Conservation (phyloP, 164 flowering plant species). For the Macadamia tetraphylla region DNA sequence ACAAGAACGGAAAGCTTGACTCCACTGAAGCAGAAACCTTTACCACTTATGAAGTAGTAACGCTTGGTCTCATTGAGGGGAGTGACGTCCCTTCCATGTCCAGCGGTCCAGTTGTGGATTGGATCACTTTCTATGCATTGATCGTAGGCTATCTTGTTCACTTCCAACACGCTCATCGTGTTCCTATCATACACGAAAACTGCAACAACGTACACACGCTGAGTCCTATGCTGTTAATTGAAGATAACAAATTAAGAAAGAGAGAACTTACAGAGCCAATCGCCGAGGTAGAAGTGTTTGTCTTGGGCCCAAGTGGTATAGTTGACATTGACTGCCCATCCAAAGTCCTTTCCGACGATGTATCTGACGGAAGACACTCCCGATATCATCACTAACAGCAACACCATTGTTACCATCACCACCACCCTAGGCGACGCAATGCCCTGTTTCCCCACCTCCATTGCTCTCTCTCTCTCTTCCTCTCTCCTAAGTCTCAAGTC, state of each 20-base stretch:
- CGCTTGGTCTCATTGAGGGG: conserved; percentile 48
- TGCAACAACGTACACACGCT: conserved; percentile 29
- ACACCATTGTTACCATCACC: conserved; percentile 1
- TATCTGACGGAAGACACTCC: conserved; percentile 5
- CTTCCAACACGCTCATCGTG: conserved; percentile 58
- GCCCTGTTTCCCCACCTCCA: conserved; percentile 9
- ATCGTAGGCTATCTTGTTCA: conserved; percentile 65
- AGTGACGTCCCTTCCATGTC: conserved; percentile 76
- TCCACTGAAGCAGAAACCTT: conserved; percentile 61
- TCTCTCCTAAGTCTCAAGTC: neutral
- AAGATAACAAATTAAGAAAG: neutral
- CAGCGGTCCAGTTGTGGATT: conserved; percentile 48
- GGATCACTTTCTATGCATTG: conserved; percentile 49
- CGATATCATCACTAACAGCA: conserved; percentile 5
- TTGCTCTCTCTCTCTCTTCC: conserved; percentile 6
- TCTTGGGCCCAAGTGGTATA: conserved; percentile 16
- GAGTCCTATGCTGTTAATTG: too few species aligned
- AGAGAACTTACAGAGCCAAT: conserved; percentile 20
- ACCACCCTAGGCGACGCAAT: neutral
- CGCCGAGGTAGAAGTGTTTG: conserved; percentile 4
- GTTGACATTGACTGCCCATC: conserved; percentile 12
- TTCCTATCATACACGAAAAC: conserved; percentile 70
- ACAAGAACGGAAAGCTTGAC: conserved; percentile 56
- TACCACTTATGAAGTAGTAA: conserved; percentile 59
- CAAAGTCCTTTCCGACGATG: conserved; percentile 10